Evolutionary conservation across 1,284 basidiomycete genomes (phyloP), one percentile per base, ranked within the genome.

Genomic region (Trichosporon sp.): DNA sequence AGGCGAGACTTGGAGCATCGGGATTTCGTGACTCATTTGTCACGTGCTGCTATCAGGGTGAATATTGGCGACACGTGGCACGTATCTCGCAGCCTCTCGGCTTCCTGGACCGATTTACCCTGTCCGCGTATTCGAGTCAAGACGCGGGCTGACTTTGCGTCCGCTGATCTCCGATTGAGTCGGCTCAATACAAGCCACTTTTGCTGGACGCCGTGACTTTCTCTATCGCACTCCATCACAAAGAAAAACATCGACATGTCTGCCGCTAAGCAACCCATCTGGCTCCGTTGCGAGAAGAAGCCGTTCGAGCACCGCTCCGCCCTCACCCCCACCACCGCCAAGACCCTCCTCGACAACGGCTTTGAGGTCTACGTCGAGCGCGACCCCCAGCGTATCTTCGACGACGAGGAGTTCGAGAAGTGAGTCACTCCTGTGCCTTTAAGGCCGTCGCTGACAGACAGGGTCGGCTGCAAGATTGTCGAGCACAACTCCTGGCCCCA

Each of bases 281-380:
- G 93, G 93, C 88, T 98, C 58, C 90, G 95, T 76, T 95, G 93
- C 85, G 95, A 98, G 86, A 96, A 90, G 82, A 98, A 97, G 84
- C 88, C 89, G 74, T 94, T 95, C 75, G 97, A 99, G 84, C 90
- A 91, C 73, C 92, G 96, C 70, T 90, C 95, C 47, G 96, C 96
- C 15, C 87, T 99, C 75, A 97, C 95, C 15, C 96, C 96, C 2
- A 91, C 92, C 25, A 97, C 94, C 1, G 90, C 95, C 75, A 95
- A 92, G 85, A 88, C 87, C 75, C 89, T 99, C 73, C 90, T 99
- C 82, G 91, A 94, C 78, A 89, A 90, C 62, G 95, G 95, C 65
- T 98, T 98, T 84, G 88, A 92, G 67, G 91, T 99, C 80, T 89
- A 86, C 71, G 95, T 99, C 70, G 96, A 99, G 84, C 88, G 92